Base-by-base conservation (phyloP, 768 basidiomycete species). In the Russula griseocarnosa region DNA sequence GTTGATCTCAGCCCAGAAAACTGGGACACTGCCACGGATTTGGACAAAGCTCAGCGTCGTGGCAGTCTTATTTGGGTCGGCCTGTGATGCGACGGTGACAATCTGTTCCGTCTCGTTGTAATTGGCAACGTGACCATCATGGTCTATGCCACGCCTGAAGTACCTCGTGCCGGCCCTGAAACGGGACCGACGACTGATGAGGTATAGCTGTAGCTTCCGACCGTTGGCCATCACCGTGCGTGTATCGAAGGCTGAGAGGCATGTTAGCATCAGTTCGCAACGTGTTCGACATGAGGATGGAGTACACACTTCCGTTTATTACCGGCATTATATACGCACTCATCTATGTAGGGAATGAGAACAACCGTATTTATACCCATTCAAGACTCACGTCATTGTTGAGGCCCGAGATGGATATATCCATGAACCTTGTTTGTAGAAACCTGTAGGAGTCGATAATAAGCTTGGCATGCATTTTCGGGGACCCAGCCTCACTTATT, bases 101-200 rank as follows among this genome's bases (percentile, higher is more conserved):
- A 99, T 79, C 73, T 98, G 97, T 72, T 99, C 97, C 7, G 97
- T 96, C 75, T 99, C 97, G 73, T 98, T 97, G 77, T 93, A 98
- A 75, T 99, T 99, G 62, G 94, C 93, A 47, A 92, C 91, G 73
- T 98, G 84, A 2, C 95, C 97, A 10, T 89, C 79, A 22, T 84
- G 78, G 73, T 98, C 94, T 69, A 99, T 82, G 5, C 97, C 97
- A 53, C 97, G 87, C 22, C 93, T 84, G 77, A 98, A 97, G 81
- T 96, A 98, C 55, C 97, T 91, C 16, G 97, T 98, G 6, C 97
- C 97, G 32, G 97, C 93, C 62, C 96, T 86, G 77, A 88, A 90
- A 24, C 97, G 90, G 13, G 93, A 95, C 58, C 95, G 90, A 32
- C 97, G 88, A 68, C 94, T 94, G 69, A 98, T 89, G 70, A 99